phyloP scores from a whole-genome alignment of 2,329 filamentous ascomycete genomes.

The Penicillium sclerotiorum region DNA sequence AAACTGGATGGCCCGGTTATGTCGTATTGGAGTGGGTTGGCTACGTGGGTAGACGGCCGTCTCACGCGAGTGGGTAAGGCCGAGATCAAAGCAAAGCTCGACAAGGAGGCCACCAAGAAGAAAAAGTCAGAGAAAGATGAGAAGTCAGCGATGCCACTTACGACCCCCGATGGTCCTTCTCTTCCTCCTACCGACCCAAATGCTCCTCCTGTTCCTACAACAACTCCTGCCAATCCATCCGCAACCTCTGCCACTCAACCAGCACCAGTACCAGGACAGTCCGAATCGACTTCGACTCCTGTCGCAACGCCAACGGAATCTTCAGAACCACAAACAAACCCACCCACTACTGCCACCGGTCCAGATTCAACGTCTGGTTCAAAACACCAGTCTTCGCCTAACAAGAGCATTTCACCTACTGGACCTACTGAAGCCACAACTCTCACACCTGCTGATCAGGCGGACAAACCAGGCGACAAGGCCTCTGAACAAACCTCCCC shows the following conservation, averaged over 20 bases:
- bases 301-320: background rate
- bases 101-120: slow-evolving; percentile 47
- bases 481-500: background rate
- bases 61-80: slow-evolving; percentile 70
- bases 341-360: too few relatives aligned
- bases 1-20: slow-evolving; percentile 87
- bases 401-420: too few relatives aligned
- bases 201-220: background rate
- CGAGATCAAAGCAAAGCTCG: slow-evolving; percentile 46
- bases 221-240: background rate
- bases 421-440: background rate
- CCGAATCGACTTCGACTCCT: background rate
- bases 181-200: background rate
- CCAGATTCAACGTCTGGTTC: background rate
- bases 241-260: background rate
- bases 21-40: slow-evolving; percentile 90
- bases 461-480: background rate
- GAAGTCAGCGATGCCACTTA: too few relatives aligned
- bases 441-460: background rate
- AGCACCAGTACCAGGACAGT: background rate
- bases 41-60: slow-evolving; percentile 76
- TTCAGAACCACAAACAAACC: too few relatives aligned
- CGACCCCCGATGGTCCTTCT: background rate
- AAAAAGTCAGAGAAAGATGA: slow-evolving; percentile 36
- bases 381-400: background rate